A percentile compares a stretch with the other conserved stretches of the same genome.
phyloP scores from a whole-genome alignment of 345 rosid species.

The Ceriops decandra region DNA sequence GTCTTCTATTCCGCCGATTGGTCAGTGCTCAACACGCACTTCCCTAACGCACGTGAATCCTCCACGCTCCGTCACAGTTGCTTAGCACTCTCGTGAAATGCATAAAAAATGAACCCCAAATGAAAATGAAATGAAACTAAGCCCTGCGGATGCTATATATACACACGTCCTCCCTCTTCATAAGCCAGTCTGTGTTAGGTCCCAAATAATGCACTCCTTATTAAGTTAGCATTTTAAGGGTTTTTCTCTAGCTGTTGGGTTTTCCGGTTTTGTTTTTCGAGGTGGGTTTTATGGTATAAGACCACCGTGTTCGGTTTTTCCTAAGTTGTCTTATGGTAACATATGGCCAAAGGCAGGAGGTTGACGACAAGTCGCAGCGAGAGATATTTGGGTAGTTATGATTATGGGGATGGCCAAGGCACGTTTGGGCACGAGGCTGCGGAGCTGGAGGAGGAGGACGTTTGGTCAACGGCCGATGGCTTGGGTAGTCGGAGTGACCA shows the following conservation, averaged over 20 bases:
- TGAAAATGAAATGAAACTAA: slow-evolving; percentile 47
- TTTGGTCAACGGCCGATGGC: slow-evolving; percentile 67
- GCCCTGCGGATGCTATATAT: slow-evolving; percentile 28
- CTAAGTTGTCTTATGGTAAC: not conserved
- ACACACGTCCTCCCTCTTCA: slow-evolving; percentile 12
- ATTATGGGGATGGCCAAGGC: slow-evolving; percentile 25
- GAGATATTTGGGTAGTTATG: slow-evolving; percentile 47
- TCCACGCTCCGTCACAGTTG: slow-evolving; percentile 10
- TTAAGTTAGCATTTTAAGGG: not conserved
- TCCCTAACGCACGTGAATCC: not conserved
- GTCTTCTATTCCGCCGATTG: not conserved
- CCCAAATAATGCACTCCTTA: slow-evolving; percentile 24
- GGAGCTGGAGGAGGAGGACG: slow-evolving; percentile 78
- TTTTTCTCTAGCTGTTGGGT: not conserved
- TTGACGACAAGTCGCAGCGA: slow-evolving; percentile 77
- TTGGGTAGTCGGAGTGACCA: slow-evolving; percentile 26
- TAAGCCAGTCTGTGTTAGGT: slow-evolving; percentile 20
- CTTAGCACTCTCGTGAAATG: slow-evolving; percentile 8
- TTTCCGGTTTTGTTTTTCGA: not conserved
- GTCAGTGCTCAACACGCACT: slow-evolving; percentile 1
- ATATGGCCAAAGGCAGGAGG: slow-evolving; percentile 69
- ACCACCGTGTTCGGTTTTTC: not conserved
- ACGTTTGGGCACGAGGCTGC: slow-evolving; percentile 19
- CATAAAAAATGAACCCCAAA: slow-evolving; percentile 49
- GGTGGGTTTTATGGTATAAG: not conserved